Evolutionary conservation across 345 rosid genomes (phyloP).

Genomic region (Linum tenue): DNA sequence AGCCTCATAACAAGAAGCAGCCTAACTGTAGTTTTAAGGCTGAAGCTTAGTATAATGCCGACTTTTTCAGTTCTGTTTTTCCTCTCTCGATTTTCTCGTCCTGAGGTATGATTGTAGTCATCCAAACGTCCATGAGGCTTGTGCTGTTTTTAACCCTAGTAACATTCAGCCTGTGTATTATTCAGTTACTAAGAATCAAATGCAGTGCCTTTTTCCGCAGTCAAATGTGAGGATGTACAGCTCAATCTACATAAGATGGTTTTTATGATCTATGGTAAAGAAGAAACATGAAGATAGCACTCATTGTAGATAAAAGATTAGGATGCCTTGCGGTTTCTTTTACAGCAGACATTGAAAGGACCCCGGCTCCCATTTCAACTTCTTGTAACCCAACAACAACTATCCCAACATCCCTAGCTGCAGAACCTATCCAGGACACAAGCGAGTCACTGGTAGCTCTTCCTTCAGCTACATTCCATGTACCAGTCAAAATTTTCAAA

Average conservation of each 20-base stretch:
- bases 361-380: constrained; percentile 98
- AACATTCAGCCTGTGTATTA: not conserved
- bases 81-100: not conserved
- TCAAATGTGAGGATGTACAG: not conserved
- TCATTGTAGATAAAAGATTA: not conserved
- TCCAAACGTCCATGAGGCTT: not conserved
- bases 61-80: not conserved
- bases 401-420: constrained; percentile 75
- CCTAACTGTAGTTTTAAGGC: too few relatives aligned
- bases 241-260: not conserved
- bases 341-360: constrained; percentile 98
- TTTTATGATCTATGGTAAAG: not conserved
- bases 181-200: not conserved
- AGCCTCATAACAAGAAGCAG: too few relatives aligned
- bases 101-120: not conserved
- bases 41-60: too few relatives aligned
- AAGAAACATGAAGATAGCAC: not conserved
- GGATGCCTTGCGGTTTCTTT: constrained; percentile 84
- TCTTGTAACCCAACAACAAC: constrained; percentile 91
- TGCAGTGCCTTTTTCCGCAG: constrained; percentile 1
- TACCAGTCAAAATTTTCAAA: constrained; percentile 63
- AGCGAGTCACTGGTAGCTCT: constrained; percentile 71
- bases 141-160: not conserved
- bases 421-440: constrained; percentile 73
- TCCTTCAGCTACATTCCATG: constrained; percentile 99